Conservation (phyloP, 768 basidiomycete genomes). For the Kwoniella heveanensis region DNA sequence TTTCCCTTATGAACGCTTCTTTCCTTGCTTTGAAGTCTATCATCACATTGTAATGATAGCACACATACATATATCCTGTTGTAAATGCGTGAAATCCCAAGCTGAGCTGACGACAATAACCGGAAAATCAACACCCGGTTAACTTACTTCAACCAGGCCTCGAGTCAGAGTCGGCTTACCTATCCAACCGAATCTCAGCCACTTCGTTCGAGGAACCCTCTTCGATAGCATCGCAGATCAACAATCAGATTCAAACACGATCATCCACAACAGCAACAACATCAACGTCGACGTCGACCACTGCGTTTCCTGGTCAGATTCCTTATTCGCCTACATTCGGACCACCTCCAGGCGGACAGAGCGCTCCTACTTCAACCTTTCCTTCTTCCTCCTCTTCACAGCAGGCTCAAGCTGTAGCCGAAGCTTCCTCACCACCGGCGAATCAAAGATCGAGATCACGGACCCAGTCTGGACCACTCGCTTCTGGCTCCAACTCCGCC, state of each 20-base stretch:
- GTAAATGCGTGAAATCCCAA: no score
- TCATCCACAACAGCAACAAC: background rate
- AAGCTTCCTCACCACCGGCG: background rate
- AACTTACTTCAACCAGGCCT: slow-evolving; percentile 20
- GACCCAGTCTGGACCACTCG: slow-evolving; percentile 3
- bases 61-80: no score
- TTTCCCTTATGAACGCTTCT: no score
- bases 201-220: slow-evolving; percentile 17
- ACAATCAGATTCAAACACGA: background rate
- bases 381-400: slow-evolving; percentile 9
- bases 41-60: no score
- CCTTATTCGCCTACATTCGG: slow-evolving; percentile 16
- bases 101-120: no score
- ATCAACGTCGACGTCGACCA: background rate
- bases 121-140: no score
- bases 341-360: background rate
- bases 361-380: slow-evolving; percentile 7
- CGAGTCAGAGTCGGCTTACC: slow-evolving; percentile 35
- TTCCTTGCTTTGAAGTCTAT: no score
- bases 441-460: slow-evolving; percentile 1
- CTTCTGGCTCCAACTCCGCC: background rate
- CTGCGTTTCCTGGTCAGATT: background rate
- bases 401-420: background rate
- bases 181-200: slow-evolving; percentile 35
- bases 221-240: background rate